Evolutionary conservation across 208 protist species (phyloP), one percentile per base, ranked within the genome.

Genomic region (Leishmania amazonensis): DNA sequence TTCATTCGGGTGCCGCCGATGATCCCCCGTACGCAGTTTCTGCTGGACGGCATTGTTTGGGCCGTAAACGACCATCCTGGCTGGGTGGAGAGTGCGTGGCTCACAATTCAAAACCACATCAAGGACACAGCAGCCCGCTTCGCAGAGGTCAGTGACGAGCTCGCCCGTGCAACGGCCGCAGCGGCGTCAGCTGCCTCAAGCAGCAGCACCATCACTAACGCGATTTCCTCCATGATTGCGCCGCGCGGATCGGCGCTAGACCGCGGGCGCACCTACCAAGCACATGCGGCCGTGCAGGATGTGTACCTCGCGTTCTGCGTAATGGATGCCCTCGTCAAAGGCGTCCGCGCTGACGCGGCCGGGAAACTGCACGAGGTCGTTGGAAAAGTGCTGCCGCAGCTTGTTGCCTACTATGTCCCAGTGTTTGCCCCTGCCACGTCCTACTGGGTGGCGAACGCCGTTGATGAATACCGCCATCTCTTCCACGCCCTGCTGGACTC

Each of bases 41-140:
- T 96, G 38, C 82, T 96, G 19, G 93, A 96, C 70, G 93, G 91
- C 49, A 57, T 96, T 28, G 85, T 95, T 51, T 96, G 93, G 91
- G 85, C 90, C 13, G 75, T 95, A 40, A 87, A 90, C 42, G 93
- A 96, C 78, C 81, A 94, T 82, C 65, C 77, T 15, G 58, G 70
- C 60, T 96, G 90, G 91, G 76, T 77, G 19, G 75, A 82, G 8
- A 87, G 93, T 19, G 89, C 88, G 64, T 96, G 93, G 93, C 83
- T 91, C 45, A 84, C 76, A 2, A 75, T 94, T 54, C 90, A 91
- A 40, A 94, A 89, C 68, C 87, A 93, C 80, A 74, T 96, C 64
- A 87, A 89, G n/a, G 85, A 88, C 75, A 90, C 86, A 51, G 81
- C 83, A 13, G 85, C 91, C 79, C 87, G 86, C 24, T 85, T 88